phyloP scores from a whole-genome alignment of 352 stramenopile species.

The Pythium brassicae region DNA sequence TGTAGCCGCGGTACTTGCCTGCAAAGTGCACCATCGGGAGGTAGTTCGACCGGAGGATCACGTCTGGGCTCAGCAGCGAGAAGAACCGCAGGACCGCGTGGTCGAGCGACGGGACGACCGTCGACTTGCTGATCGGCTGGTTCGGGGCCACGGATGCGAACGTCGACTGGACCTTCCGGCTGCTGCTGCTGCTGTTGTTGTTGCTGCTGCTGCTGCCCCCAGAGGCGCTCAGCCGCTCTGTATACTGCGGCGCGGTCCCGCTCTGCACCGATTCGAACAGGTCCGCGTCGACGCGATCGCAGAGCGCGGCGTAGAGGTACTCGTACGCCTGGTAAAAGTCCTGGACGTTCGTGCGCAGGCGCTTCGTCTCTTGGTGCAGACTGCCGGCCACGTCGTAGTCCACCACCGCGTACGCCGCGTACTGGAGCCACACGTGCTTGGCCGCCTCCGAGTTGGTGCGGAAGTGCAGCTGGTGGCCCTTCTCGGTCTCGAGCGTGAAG shows the following conservation, averaged over 20 bases:
- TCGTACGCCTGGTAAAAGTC: slow-evolving; percentile 82
- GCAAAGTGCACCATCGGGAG: slow-evolving; percentile 88
- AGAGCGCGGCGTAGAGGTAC: slow-evolving; percentile 61
- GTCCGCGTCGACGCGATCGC: slow-evolving; percentile 43
- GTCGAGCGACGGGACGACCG: slow-evolving; percentile 42
- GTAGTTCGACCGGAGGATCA: slow-evolving; percentile 83
- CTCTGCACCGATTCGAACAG: slow-evolving; percentile 13
- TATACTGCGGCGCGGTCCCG: neutral
- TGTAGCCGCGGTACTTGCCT: slow-evolving; percentile 75
- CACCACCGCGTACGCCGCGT: slow-evolving; percentile 53
- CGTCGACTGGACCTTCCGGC: slow-evolving; percentile 43
- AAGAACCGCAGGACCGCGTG: slow-evolving; percentile 70
- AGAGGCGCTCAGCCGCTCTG: neutral
- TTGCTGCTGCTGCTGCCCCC: slow-evolving; percentile 2
- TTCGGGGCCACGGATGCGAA: slow-evolving; percentile 47
- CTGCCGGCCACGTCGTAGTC: slow-evolving; percentile 42
- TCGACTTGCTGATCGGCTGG: slow-evolving; percentile 48
- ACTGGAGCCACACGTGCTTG: slow-evolving; percentile 81
- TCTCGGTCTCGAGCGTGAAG: slow-evolving; percentile 79
- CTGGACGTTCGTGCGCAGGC: slow-evolving; percentile 39
- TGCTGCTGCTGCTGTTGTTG: slow-evolving; percentile 13
- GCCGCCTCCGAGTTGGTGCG: slow-evolving; percentile 77
- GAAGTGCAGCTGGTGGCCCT: slow-evolving; percentile 84
- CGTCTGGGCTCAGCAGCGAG: slow-evolving; percentile 70
- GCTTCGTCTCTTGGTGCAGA: slow-evolving; percentile 22